Percentiles rank a stretch among this genome's conserved stretches.
Conservation (phyloP, 2,329 filamentous ascomycete species). For the Orbilia oligospora region DNA sequence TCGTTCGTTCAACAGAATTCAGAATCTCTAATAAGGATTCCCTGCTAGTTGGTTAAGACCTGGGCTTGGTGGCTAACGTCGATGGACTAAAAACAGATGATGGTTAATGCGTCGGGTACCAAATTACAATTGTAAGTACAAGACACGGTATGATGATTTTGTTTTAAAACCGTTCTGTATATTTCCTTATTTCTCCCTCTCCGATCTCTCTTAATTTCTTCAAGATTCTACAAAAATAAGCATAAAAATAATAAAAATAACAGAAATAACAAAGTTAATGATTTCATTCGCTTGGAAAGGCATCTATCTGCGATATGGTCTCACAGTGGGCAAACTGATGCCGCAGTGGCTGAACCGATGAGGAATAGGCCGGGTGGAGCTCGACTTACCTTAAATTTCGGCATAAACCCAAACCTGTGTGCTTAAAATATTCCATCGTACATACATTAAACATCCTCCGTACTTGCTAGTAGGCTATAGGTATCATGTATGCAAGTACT, state of each 20-base stretch:
- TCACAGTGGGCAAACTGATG: slow-evolving; percentile 51
- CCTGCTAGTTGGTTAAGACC: slow-evolving; percentile 58
- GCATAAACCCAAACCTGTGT: slow-evolving; percentile 42
- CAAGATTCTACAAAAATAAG: not conserved
- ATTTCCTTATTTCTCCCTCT: not conserved
- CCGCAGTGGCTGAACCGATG: slow-evolving; percentile 57
- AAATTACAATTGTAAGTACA: not conserved
- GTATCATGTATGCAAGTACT: too few relatives aligned
- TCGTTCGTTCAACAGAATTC: slow-evolving; percentile 30
- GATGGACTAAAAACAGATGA: slow-evolving; percentile 34
- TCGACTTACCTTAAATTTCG: slow-evolving; percentile 54
- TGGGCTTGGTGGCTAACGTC: slow-evolving; percentile 44
- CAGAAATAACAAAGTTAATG: slow-evolving; percentile 28
- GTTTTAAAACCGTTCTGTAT: not conserved
- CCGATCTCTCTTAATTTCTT: not conserved
- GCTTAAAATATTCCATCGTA: slow-evolving; percentile 40
- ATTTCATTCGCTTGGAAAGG: slow-evolving; percentile 42
- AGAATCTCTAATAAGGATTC: slow-evolving; percentile 38
- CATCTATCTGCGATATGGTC: slow-evolving; percentile 49
- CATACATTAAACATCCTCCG: not conserved
- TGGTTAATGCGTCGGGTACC: slow-evolving; percentile 50
- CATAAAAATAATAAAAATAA: slow-evolving; percentile 14
- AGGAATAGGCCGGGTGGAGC: slow-evolving; percentile 49
- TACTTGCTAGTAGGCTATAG: too few relatives aligned
- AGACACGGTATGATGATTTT: slow-evolving; percentile 40